Evolutionary conservation across 805 yeast species (phyloP).

Genomic region (Pichia ethanolica): DNA sequence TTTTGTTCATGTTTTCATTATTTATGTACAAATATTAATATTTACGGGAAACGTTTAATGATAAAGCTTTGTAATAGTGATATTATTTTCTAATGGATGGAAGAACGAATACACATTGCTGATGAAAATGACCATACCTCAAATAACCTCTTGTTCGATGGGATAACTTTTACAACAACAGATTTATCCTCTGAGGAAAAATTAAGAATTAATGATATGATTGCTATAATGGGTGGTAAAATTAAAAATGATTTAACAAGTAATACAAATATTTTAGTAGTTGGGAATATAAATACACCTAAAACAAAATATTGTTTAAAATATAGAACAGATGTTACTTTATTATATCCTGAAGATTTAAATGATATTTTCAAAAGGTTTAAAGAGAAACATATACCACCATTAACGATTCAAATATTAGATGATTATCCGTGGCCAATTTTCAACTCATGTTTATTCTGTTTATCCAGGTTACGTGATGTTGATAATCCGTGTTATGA

Average conservation of each 20-base stretch:
- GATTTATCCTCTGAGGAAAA: constrained; percentile 37
- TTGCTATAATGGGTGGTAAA: constrained; percentile 52
- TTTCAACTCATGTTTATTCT: constrained; percentile 38
- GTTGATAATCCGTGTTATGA: constrained; percentile 18
- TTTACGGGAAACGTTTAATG: too few relatives aligned
- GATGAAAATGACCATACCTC: background rate
- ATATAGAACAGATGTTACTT: constrained; percentile 48
- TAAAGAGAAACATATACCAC: constrained; percentile 45
- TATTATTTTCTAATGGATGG: background rate
- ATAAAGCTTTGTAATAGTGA: too few relatives aligned
- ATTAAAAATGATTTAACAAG: constrained; percentile 52
- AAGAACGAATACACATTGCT: background rate
- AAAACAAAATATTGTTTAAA: constrained; percentile 46
- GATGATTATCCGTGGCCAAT: constrained; percentile 29
- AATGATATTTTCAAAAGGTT: constrained; percentile 37
- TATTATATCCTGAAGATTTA: constrained; percentile 39
- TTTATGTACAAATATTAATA: too few relatives aligned
- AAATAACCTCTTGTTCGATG: constrained; percentile 34
- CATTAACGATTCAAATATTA: constrained; percentile 8
- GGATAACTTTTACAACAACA: constrained; percentile 51
- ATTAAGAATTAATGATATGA: constrained; percentile 36
- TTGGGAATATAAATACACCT: constrained; percentile 50
- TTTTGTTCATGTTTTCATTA: too few relatives aligned
- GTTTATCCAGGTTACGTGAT: constrained; percentile 34
- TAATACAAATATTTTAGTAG: constrained; percentile 51